Evolutionary conservation across 2,329 filamentous ascomycete species (phyloP), one percentile per base, ranked within the genome.

Genomic region (Colletotrichum lupini): DNA sequence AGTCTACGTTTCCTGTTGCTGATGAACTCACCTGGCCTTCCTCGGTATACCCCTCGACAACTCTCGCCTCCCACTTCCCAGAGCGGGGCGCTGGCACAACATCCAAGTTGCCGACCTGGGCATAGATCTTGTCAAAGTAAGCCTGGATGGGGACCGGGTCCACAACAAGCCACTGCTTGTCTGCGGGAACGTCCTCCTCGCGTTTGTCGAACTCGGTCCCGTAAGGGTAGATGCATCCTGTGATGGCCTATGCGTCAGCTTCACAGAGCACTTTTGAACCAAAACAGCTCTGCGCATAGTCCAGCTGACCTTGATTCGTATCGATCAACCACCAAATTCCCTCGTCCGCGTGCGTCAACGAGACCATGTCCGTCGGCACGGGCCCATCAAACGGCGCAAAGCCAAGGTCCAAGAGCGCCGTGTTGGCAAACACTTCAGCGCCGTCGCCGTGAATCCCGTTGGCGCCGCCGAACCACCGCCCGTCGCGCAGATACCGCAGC

Each of bases 321-420:
- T 74, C 72, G 26, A 74, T 24, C 22, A 74, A 22, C 72, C 72
- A 74, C 72, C 72, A 74, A 16, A 32, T 62, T 12, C 72, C 72
- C 32, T 72, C 72, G 22, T 74, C 72, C 52, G 63, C 72, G 22
- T 74, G 68, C 52, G 72, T 72, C 68, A 74, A 53, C 53, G 72
- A 74, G 24, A 74, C 60, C 68, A 74, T 72, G 22, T 59, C 72
- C 4, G 68, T 42, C 68, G 72, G 72, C 53, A 74, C 68, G 58
- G 68, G 58, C 22, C 72, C 72, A 42, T 74, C 68, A 19, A 74
- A 74, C n/a, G 72, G 72, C 67, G 71, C 71, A 49, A 73, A 73
- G 1, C 70, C 71, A 12, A 73, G 19, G 5, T 73, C 71, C 60
- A 73, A 59, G 37, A 73, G 56, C 49, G 71, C 42, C 55, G 71